Conservation (phyloP, 805 yeast genomes). For the Cyberlindnera bimundalis region DNA sequence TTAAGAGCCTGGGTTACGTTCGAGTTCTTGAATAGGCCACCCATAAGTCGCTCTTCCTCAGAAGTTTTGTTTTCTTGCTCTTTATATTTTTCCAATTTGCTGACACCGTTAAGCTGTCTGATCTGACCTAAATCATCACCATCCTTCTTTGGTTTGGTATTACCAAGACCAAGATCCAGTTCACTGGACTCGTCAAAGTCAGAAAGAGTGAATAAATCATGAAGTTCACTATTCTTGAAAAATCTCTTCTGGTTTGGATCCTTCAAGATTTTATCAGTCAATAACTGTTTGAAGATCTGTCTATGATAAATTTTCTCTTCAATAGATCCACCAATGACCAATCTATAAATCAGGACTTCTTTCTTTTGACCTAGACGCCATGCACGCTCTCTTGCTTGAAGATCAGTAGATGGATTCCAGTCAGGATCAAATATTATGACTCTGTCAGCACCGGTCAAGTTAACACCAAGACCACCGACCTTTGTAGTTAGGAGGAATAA, state of each 20-base stretch:
- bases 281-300: constrained; percentile 91
- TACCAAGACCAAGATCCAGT: constrained; percentile 47
- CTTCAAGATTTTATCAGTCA: constrained; percentile 88
- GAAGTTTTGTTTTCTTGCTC: constrained; percentile 36
- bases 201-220: constrained; percentile 83
- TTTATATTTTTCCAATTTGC: constrained; percentile 60
- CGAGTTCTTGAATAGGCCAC: constrained; percentile 66
- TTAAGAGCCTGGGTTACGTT: constrained; percentile 72
- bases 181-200: constrained; percentile 49
- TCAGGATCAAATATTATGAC: constrained; percentile 96
- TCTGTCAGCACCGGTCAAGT: constrained; percentile 90
- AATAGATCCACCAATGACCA: constrained; percentile 92
- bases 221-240: constrained; percentile 87
- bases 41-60: constrained; percentile 67
- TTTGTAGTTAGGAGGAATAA: constrained; percentile 86
- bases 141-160: constrained; percentile 41
- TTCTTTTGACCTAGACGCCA: constrained; percentile 96
- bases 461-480: constrained; percentile 95
- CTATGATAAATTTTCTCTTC: constrained; percentile 97
- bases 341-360: constrained; percentile 84
- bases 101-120: constrained; percentile 65
- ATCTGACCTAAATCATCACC: constrained; percentile 69
- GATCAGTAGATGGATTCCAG: constrained; percentile 98
- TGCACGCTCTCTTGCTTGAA: constrained; percentile 95
- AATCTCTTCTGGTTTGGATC: constrained; percentile 94